phyloP scores from a whole-genome alignment of 1,139 yeast species.

The Geotrichum cucujoidarum region DNA sequence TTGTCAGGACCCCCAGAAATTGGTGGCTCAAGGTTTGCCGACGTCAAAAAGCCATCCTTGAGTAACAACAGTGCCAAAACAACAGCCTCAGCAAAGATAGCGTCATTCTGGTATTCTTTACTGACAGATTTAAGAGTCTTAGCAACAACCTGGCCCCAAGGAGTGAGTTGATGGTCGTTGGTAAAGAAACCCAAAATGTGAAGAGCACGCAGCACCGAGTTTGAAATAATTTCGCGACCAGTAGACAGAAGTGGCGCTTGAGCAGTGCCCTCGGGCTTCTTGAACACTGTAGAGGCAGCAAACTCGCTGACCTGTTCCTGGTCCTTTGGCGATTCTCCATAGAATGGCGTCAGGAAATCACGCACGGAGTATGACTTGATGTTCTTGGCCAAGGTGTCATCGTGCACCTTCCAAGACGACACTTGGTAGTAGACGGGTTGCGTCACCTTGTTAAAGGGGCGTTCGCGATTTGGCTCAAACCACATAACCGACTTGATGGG shows the following conservation, averaged over 20 bases:
- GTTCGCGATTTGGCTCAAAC: conserved; percentile 44
- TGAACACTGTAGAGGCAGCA: conserved; percentile 14
- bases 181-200: conserved; percentile 54
- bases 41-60: conserved; percentile 27
- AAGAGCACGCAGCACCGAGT: conserved; percentile 56
- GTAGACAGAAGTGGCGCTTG: conserved; percentile 2
- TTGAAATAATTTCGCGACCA: conserved; percentile 27
- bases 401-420: conserved; percentile 25
- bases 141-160: conserved; percentile 55
- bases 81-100: conserved; percentile 29
- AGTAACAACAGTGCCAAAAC: conserved; percentile 32
- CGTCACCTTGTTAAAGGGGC: conserved; percentile 22
- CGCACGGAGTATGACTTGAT: conserved; percentile 7
- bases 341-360: conserved; percentile 11
- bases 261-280: conserved; percentile 10
- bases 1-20: conserved; percentile 37
- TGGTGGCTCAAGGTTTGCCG: conserved; percentile 24
- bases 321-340: conserved; percentile 8
- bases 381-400: conserved; percentile 11
- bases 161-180: conserved; percentile 41
- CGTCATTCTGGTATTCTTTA: conserved; percentile 4
- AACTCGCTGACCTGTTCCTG: conserved; percentile 9
- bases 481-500: conserved; percentile 46
- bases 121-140: conserved; percentile 24
- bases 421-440: conserved; percentile 26